phyloP scores from a whole-genome alignment of 2,329 filamentous ascomycete genomes.

The Fonsecaea multimorphosa region DNA sequence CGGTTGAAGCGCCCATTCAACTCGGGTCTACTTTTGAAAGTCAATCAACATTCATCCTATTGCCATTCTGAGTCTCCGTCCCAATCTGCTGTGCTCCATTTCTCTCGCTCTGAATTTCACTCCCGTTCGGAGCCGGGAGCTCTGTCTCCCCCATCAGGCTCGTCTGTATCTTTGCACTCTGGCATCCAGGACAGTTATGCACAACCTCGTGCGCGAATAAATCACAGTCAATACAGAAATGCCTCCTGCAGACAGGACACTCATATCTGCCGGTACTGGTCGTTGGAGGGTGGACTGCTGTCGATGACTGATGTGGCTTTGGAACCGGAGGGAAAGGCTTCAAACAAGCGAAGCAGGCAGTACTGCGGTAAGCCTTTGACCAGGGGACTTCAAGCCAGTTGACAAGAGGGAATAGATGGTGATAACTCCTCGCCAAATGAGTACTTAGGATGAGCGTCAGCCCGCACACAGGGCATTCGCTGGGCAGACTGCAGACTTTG shows the following conservation, averaged over 20 bases:
- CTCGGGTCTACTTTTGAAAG: background rate
- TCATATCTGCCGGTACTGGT: conserved; percentile 68
- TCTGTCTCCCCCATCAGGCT: conserved; percentile 40
- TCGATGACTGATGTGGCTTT: conserved; percentile 44
- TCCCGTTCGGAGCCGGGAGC: background rate
- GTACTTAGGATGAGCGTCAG: conserved; percentile 94
- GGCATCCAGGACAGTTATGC: conserved; percentile 95
- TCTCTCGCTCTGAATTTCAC: background rate
- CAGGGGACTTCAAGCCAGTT: conserved; percentile 93
- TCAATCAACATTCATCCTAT: conserved; percentile 17
- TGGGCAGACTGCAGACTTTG: conserved; percentile 87
- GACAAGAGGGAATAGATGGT: conserved; percentile 85
- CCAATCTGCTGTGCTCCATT: conserved; percentile 11
- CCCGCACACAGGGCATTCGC: conserved; percentile 88
- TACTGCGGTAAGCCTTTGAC: conserved; percentile 68
- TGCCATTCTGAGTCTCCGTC: conserved; percentile 12
- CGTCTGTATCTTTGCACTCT: conserved; percentile 48
- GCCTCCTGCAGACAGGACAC: conserved; percentile 82
- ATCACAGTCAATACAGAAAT: conserved; percentile 99
- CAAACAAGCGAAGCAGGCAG: conserved; percentile 79
- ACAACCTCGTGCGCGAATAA: conserved; percentile 92
- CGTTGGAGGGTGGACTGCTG: conserved; percentile 16
- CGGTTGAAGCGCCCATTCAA: background rate
- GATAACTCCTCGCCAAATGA: conserved; percentile 88
- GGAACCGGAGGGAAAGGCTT: conserved; percentile 68